Conservation (phyloP, 306 rosid species). For the Inga leiocalycina region DNA sequence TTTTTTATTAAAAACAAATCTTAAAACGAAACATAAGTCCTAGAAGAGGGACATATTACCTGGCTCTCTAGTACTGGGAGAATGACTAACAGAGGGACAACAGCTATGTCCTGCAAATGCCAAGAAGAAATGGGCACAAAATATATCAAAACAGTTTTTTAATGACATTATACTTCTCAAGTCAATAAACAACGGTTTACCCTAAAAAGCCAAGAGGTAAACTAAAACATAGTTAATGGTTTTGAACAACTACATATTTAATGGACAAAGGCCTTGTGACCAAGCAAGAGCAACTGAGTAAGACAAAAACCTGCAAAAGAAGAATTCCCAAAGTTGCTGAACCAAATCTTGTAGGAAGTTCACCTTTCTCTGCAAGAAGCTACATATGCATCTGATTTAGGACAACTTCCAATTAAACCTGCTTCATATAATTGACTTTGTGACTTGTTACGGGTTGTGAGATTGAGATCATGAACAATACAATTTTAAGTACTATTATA, state of each 20-base stretch:
- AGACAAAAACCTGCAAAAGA: constrained; percentile 30
- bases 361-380: constrained; percentile 26
- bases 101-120: constrained; percentile 92
- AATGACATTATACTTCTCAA: constrained; percentile 34
- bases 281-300: constrained; percentile 30
- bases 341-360: constrained; percentile 78
- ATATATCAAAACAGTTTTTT: constrained; percentile 24
- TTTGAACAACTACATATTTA: constrained; percentile 18
- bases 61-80: constrained; percentile 98
- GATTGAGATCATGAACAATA: not conserved
- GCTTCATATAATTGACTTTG: not conserved
- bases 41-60: constrained; percentile 52
- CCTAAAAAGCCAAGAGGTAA: constrained; percentile 37
- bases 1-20: not conserved
- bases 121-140: constrained; percentile 41
- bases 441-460: not conserved
- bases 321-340: not conserved
- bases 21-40: not conserved
- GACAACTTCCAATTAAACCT: not conserved
- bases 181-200: constrained; percentile 23
- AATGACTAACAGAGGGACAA: constrained; percentile 92
- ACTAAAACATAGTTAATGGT: constrained; percentile 27
- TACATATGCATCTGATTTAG: not conserved
- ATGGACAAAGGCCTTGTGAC: constrained; percentile 28
- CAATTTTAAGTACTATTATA: not conserved